A percentile compares a stretch with the other conserved stretches of the same genome.
Conservation (phyloP, 371 early-diverging fungal species). For the Mortierella sp. region DNA sequence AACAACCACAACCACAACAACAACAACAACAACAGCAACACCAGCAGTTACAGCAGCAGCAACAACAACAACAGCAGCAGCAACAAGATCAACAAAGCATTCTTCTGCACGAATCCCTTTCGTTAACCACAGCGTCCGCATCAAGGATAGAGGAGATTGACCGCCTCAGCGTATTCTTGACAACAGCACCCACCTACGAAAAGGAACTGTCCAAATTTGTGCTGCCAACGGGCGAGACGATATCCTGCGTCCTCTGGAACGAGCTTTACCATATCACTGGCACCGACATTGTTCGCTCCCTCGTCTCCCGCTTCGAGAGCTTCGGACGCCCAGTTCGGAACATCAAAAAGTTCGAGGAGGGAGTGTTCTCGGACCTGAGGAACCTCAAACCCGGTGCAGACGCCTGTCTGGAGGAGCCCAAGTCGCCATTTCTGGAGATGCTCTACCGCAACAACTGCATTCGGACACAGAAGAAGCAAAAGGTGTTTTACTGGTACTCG, state of each 20-base stretch:
- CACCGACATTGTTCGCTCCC: slow-evolving; percentile 98
- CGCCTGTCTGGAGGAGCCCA: slow-evolving; percentile 96
- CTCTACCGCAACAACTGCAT: slow-evolving; percentile 99
- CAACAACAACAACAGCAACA: slow-evolving; percentile 40
- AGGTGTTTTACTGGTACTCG: slow-evolving; percentile 99
- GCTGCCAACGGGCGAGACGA: slow-evolving; percentile 87
- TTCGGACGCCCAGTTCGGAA: slow-evolving; percentile 91
- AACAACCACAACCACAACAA: slow-evolving; percentile 33
- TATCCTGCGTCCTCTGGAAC: slow-evolving; percentile 95
- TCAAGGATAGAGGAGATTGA: slow-evolving; percentile 56
- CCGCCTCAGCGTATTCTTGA: slow-evolving; percentile 53
- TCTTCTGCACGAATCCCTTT: slow-evolving; percentile 33
- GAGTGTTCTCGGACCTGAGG: slow-evolving; percentile 98
- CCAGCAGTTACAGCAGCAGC: slow-evolving; percentile 30
- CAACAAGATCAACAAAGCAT: slow-evolving; percentile 43
- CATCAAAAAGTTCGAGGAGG: slow-evolving; percentile 99
- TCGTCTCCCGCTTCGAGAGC: slow-evolving; percentile 95
- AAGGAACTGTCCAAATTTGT: slow-evolving; percentile 73
- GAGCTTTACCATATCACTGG: slow-evolving; percentile 95
- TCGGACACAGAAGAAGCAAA: slow-evolving; percentile 99
- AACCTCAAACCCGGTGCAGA: slow-evolving; percentile 98
- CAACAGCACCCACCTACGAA: slow-evolving; percentile 51
- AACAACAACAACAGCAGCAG: slow-evolving; percentile 41
- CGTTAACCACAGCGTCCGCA: slow-evolving; percentile 37
- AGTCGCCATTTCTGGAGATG: slow-evolving; percentile 97